These are phyloP conservation scores for Colletotrichum lini DNA, from an alignment of 2,329 filamentous ascomycete genomes.

Conservation along the genomic window DNA sequence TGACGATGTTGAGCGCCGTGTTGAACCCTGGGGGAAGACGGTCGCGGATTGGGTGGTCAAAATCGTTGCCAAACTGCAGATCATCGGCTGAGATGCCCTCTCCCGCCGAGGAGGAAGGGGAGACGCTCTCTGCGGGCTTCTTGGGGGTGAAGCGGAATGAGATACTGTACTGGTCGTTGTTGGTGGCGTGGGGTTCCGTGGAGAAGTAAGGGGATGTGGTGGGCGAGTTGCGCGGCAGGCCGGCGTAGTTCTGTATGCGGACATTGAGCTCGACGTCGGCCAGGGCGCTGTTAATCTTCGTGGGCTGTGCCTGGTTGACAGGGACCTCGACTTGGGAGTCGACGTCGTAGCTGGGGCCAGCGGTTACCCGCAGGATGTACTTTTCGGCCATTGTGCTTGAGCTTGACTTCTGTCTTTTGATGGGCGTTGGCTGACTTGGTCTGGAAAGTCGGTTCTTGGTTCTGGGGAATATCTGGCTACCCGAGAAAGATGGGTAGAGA, in stretches of 20 bases:
- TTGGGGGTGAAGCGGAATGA: conserved; percentile 85
- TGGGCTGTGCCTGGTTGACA: conserved; percentile 78
- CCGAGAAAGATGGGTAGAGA: neutral
- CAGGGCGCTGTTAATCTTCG: conserved; percentile 74
- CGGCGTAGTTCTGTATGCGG: conserved; percentile 76
- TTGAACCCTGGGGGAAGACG: conserved; percentile 88
- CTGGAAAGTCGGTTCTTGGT: no score
- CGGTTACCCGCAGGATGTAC: conserved; percentile 86
- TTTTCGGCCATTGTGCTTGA: conserved; percentile 70
- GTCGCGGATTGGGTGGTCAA: conserved; percentile 90
- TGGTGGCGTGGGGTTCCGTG: conserved; percentile 74
- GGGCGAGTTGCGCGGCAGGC: conserved; percentile 81
- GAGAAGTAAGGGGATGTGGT: conserved; percentile 83
- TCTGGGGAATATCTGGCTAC: neutral
- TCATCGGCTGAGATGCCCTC: conserved; percentile 76
- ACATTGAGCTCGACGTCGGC: conserved; percentile 80
- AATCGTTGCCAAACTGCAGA: conserved; percentile 95
- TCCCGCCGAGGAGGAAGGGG: conserved; percentile 18
- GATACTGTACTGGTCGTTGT: conserved; percentile 87
- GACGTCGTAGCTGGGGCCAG: conserved; percentile 82
- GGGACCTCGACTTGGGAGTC: conserved; percentile 80
- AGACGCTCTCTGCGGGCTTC: conserved; percentile 44
- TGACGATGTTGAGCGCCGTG: conserved; percentile 86
- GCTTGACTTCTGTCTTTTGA: neutral
- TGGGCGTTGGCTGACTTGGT: neutral